Conservation (phyloP, 1,139 yeast species). For the Candida frijolesensis region DNA sequence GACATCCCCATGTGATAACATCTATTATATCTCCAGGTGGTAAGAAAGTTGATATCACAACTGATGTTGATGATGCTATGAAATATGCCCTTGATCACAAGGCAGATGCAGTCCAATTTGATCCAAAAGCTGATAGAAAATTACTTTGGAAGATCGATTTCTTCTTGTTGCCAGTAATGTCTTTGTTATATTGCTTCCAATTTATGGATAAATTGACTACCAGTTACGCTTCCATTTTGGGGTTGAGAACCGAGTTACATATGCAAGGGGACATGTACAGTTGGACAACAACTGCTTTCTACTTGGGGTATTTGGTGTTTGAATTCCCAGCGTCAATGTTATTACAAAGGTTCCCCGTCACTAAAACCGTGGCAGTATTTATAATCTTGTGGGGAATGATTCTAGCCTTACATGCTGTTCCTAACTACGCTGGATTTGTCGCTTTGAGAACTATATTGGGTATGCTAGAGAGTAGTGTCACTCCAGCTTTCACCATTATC, state of each 20-base stretch:
- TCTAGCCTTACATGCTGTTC: slow-evolving; percentile 30
- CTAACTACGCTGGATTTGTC: slow-evolving; percentile 33
- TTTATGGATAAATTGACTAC: slow-evolving; percentile 67
- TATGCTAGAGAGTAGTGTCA: slow-evolving; percentile 51
- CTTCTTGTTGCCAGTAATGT: slow-evolving; percentile 55
- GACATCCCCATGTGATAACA: slow-evolving; percentile 23
- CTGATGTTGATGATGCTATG: slow-evolving; percentile 40
- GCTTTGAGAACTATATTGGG: slow-evolving; percentile 47
- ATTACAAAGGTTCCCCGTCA: slow-evolving; percentile 40
- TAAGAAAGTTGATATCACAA: slow-evolving; percentile 28
- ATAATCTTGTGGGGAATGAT: slow-evolving; percentile 34
- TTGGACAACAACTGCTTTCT: slow-evolving; percentile 61
- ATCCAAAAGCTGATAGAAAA: slow-evolving; percentile 19
- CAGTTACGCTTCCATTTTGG: slow-evolving; percentile 63
- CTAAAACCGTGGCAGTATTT: slow-evolving; percentile 25
- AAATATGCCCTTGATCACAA: slow-evolving; percentile 24
- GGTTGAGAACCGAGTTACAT: slow-evolving; percentile 47
- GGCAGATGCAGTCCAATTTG: slow-evolving; percentile 19
- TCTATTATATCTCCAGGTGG: slow-evolving; percentile 32
- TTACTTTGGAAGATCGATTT: slow-evolving; percentile 52
- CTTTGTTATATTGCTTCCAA: slow-evolving; percentile 57
- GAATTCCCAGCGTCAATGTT: slow-evolving; percentile 47
- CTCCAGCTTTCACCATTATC: slow-evolving; percentile 62
- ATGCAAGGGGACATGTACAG: slow-evolving; percentile 56
- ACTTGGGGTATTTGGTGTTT: slow-evolving; percentile 52